phyloP scores from a whole-genome alignment of 2,329 filamentous ascomycete species.

The Colletotrichum camelliae region DNA sequence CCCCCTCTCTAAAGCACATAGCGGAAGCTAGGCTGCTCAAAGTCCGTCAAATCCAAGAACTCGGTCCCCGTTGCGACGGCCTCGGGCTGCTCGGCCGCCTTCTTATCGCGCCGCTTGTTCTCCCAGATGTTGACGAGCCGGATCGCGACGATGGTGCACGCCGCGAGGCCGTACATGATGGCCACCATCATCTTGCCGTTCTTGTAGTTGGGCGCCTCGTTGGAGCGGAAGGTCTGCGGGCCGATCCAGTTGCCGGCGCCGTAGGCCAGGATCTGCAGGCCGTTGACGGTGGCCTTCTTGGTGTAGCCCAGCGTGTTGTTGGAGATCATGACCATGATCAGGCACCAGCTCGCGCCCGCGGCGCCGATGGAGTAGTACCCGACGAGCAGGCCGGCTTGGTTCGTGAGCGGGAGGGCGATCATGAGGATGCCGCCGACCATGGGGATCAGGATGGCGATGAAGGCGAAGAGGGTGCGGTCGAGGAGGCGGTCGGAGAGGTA shows the following conservation, averaged over 20 bases:
- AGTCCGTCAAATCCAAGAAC: conserved; percentile 30
- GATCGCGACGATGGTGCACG: conserved; percentile 18
- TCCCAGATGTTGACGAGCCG: conserved; percentile 28
- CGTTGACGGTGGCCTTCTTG: conserved; percentile 32
- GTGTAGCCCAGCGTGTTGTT: conserved; percentile 33
- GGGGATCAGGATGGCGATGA: conserved; percentile 30
- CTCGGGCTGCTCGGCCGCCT: conserved; percentile 20
- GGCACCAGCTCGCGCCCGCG: conserved; percentile 28
- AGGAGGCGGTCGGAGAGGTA: conserved; percentile 29
- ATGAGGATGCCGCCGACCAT: conserved; percentile 32
- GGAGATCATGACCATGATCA: conserved; percentile 31
- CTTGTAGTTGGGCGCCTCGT: conserved; percentile 27
- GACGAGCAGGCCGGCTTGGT: conserved; percentile 25
- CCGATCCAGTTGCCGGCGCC: conserved; percentile 28
- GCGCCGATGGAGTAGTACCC: conserved; percentile 30
- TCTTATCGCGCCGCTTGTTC: conserved; percentile 30
- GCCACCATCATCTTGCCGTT: conserved; percentile 29
- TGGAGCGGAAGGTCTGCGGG: conserved; percentile 28
- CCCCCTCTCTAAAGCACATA: conserved; percentile 23
- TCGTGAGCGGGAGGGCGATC: conserved; percentile 26
- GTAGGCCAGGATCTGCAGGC: conserved; percentile 25
- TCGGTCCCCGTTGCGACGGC: conserved; percentile 14
- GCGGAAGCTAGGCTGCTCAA: conserved; percentile 26
- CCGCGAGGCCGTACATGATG: conserved; percentile 26
- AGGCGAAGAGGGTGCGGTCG: conserved; percentile 28